These are phyloP conservation scores for Rhododendron ferrugineum DNA, from an alignment of 148 eudicot species.

Conservation along the genomic window DNA sequence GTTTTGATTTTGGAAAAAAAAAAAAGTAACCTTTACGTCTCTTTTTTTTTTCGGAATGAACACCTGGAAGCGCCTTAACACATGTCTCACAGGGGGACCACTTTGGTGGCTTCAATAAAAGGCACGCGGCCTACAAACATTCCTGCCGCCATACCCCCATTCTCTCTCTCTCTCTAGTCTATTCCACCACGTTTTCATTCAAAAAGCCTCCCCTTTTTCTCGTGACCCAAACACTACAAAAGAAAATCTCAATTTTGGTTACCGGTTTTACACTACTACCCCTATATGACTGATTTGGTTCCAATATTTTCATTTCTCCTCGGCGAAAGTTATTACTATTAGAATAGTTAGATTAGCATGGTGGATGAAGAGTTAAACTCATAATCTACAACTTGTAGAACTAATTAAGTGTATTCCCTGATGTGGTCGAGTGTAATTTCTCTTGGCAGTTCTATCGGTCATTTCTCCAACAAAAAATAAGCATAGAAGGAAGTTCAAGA, in stretches of 20 bases:
- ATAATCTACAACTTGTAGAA: neutral
- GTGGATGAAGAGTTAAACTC: too few species aligned
- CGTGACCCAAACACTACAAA: neutral
- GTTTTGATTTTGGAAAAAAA: too few species aligned
- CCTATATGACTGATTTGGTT: neutral
- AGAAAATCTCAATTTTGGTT: too few species aligned
- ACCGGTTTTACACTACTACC: too few species aligned
- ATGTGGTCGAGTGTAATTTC: too few species aligned
- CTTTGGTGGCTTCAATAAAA: constrained; percentile 18
- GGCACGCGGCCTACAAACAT: constrained; percentile 17
- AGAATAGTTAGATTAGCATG: too few species aligned
- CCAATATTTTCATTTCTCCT: neutral
- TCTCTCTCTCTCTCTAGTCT: neutral
- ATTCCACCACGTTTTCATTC: neutral
- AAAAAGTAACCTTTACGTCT: too few species aligned
- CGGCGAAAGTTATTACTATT: too few species aligned
- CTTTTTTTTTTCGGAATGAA: neutral
- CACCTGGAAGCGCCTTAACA: constrained; percentile 2
- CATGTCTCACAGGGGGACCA: constrained; percentile 16
- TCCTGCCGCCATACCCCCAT: neutral
- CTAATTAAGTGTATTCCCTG: neutral
- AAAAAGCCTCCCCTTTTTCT: neutral
- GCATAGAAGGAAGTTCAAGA: neutral
- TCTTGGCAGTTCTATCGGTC: too few species aligned
- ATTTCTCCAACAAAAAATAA: too few species aligned